phyloP scores from a whole-genome alignment of 306 rosid genomes.

The Gastrolobium villosum region DNA sequence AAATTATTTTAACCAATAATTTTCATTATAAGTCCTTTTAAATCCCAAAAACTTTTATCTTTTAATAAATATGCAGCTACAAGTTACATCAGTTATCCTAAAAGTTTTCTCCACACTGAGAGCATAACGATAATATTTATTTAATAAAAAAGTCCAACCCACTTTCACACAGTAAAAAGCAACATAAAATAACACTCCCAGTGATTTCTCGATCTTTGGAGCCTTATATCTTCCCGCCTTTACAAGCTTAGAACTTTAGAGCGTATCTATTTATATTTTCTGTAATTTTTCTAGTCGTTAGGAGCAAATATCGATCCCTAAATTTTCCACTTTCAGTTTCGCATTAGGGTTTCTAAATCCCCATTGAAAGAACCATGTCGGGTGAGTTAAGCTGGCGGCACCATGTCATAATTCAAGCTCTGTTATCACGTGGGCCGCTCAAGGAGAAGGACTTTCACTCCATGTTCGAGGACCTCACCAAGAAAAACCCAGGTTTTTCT shows the following conservation, averaged over 20 bases:
- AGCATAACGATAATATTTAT: too few species aligned
- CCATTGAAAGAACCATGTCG: slow-evolving; percentile 58
- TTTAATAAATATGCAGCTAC: too few species aligned
- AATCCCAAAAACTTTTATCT: too few species aligned
- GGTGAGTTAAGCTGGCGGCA: slow-evolving; percentile 69
- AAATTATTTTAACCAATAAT: too few species aligned
- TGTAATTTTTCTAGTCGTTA: too few species aligned
- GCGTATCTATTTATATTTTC: background rate
- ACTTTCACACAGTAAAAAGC: too few species aligned
- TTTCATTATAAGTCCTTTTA: too few species aligned
- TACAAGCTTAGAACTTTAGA: background rate
- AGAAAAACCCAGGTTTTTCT: slow-evolving; percentile 73
- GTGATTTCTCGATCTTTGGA: too few species aligned
- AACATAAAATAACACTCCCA: too few species aligned
- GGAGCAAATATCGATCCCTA: background rate
- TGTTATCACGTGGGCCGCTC: slow-evolving; percentile 87
- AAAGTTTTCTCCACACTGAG: too few species aligned
- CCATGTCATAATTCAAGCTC: slow-evolving; percentile 81
- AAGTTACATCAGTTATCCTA: too few species aligned
- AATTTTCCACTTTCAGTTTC: slow-evolving; percentile 2
- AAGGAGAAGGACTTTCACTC: slow-evolving; percentile 68
- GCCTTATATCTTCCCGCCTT: background rate
- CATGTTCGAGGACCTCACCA: slow-evolving; percentile 75
- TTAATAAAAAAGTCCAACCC: too few species aligned
- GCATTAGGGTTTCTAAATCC: slow-evolving; percentile 51